Evolutionary conservation across 1,284 basidiomycete species (phyloP).

Genomic region (Schizophyllum amplum): DNA sequence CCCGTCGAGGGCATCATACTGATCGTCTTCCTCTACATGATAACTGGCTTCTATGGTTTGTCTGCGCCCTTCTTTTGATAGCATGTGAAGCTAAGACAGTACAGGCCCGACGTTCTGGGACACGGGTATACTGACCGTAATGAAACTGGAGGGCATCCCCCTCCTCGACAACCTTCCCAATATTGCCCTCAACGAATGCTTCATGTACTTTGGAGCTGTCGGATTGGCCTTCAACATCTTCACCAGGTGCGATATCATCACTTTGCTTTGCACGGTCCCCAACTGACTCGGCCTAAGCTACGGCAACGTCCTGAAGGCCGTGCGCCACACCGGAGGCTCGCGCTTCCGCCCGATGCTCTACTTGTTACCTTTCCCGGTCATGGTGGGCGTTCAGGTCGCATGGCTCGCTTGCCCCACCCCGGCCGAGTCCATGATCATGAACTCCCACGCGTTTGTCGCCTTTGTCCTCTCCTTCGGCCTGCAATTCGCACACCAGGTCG

Average conservation of each 20-base stretch:
- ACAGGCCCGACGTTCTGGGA: constrained; percentile 83
- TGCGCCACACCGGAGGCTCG: constrained; percentile 28
- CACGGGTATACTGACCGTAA: constrained; percentile 55
- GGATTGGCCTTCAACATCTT: constrained; percentile 79
- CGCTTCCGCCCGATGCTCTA: constrained; percentile 57
- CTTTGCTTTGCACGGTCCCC: background rate
- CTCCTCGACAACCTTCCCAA: constrained; percentile 48
- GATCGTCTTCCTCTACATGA: constrained; percentile 69
- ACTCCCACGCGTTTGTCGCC: constrained; percentile 71
- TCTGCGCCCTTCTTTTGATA: constrained; percentile 5
- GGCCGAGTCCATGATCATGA: constrained; percentile 42
- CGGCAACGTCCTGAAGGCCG: constrained; percentile 61
- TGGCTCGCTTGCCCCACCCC: constrained; percentile 75
- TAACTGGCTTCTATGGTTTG: constrained; percentile 72
- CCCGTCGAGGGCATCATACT: constrained; percentile 96
- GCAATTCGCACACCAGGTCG: constrained; percentile 82
- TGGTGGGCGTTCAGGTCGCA: constrained; percentile 61
- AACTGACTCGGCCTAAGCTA: constrained; percentile 42
- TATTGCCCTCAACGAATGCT: constrained; percentile 76
- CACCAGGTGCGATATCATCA: constrained; percentile 51
- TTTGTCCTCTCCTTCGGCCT: constrained; percentile 89
- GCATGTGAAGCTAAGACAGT: too few relatives aligned
- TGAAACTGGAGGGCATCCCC: constrained; percentile 46
- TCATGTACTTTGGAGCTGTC: constrained; percentile 79
- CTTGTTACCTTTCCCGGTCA: constrained; percentile 74